phyloP scores from a whole-genome alignment of 495 filamentous ascomycete species.

The Geoglossum glabrum region DNA sequence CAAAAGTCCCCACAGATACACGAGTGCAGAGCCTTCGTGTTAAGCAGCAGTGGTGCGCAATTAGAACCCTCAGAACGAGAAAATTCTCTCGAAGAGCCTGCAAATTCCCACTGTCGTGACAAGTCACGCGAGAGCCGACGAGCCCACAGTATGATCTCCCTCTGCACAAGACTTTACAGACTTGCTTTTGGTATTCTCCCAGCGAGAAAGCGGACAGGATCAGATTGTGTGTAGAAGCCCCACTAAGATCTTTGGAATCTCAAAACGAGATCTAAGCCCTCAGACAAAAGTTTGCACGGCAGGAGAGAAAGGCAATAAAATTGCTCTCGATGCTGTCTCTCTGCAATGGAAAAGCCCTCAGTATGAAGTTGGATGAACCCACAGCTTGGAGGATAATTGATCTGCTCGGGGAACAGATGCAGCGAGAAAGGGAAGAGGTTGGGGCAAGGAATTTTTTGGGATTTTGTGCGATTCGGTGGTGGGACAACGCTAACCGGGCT shows the following conservation, averaged over 20 bases:
- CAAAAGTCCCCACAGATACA: neutral
- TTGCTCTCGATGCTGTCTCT: slow-evolving; percentile 1
- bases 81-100: neutral
- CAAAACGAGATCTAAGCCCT: neutral
- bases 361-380: neutral
- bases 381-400: neutral
- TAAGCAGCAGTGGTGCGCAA: neutral
- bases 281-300: neutral
- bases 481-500: neutral
- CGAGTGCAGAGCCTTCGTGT: neutral
- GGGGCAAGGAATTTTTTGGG: neutral
- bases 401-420: neutral
- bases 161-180: neutral
- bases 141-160: neutral
- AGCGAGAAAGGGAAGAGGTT: neutral
- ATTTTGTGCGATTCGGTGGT: neutral
- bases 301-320: neutral
- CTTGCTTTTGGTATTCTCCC: neutral
- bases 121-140: slow-evolving; percentile 2
- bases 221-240: neutral
- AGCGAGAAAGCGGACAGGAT: neutral
- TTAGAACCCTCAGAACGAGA: neutral
- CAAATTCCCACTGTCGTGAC: neutral
- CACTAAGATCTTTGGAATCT: slow-evolving; percentile 1
- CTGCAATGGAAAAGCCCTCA: neutral